Base-by-base conservation (phyloP, 2,329 filamentous ascomycete species). In the Endoconidiophora polonica region DNA sequence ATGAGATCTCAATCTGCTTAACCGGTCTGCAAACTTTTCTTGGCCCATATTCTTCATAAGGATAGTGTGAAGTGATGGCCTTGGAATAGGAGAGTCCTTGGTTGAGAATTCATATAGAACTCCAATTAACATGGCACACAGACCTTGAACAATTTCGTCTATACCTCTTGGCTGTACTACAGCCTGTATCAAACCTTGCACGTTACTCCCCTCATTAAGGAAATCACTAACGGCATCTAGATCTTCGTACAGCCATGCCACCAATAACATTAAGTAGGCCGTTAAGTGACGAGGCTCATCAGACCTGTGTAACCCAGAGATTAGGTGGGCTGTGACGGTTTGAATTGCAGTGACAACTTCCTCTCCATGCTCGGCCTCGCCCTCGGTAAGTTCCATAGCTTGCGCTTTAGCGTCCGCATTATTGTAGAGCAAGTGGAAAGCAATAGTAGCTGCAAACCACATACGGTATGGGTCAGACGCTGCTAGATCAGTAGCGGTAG, bases 81-180 rank as follows among this genome's bases (percentile, higher is more conserved):
- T 76, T 4, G 90, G 77, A 47, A 98, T 81, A 0, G 91, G 86
- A 0, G 90, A 96, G 64, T 98, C 91, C 61, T 94, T 94, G 0
- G 90, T 95, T 7, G 90, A 96, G 60, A 96, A 98, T 59, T 98
- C 91, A 61, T 96, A 98, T 3, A 91, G 74, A 18, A 93, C 81
- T 7, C 90, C 91, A 1, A 96, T 71, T 0, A 98, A 68, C 61
- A 87, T 79, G 14, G 87, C 83, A 61, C 83, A 86, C 10, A 98
- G 71, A 2, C 91, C 91, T 56, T 86, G 83, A 12, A 90, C 72
- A 29, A 94, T 68, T 18, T 76, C 69, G 53, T 79, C 79, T 10
- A 77, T 77, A 24, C 72, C 65, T 20, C 56, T 54, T 54, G 80
- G 76, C 55, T 80, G 80, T 18, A 72, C 60, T 39, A 85, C 78